Evolutionary conservation across 2,329 filamentous ascomycete genomes (phyloP).

Genomic region (Huntiella abstrusa): DNA sequence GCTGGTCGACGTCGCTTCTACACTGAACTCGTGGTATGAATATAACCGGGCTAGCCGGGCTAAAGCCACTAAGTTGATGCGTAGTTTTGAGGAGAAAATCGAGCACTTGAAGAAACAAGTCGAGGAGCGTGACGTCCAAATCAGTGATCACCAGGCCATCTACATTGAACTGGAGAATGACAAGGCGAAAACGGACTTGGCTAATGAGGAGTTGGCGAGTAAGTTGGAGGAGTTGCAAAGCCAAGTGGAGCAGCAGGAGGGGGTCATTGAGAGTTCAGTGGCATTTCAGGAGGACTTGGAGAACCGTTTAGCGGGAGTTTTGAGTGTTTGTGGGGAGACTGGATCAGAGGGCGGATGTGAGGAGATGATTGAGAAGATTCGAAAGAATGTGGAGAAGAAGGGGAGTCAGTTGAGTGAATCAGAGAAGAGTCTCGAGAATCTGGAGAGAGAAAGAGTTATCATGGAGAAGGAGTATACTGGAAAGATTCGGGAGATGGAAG

Average conservation of each 20-base stretch:
- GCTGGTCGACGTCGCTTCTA: constrained; percentile 9
- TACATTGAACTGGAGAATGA: constrained; percentile 5
- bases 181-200: not conserved
- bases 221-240: constrained; percentile 1
- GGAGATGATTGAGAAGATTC: not conserved
- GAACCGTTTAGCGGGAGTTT: too few species aligned
- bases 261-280: not conserved
- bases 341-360: not conserved
- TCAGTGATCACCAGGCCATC: constrained; percentile 1
- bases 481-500: too few species aligned
- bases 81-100: constrained; percentile 1
- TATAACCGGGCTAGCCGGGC: constrained; percentile 6
- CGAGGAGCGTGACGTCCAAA: not conserved
- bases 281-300: not conserved
- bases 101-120: not conserved
- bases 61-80: constrained; percentile 5
- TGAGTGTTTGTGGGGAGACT: too few species aligned
- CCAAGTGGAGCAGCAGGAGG: not conserved
- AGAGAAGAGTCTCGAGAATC: too few species aligned
- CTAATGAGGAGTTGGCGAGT: not conserved
- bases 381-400: not conserved
- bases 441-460: too few species aligned
- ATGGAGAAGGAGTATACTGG: too few species aligned
- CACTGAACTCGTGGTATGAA: constrained; percentile 9
- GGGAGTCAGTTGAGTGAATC: too few species aligned